Conservation (phyloP, 2,329 filamentous ascomycete genomes). For the Trichoderma guizhouense region DNA sequence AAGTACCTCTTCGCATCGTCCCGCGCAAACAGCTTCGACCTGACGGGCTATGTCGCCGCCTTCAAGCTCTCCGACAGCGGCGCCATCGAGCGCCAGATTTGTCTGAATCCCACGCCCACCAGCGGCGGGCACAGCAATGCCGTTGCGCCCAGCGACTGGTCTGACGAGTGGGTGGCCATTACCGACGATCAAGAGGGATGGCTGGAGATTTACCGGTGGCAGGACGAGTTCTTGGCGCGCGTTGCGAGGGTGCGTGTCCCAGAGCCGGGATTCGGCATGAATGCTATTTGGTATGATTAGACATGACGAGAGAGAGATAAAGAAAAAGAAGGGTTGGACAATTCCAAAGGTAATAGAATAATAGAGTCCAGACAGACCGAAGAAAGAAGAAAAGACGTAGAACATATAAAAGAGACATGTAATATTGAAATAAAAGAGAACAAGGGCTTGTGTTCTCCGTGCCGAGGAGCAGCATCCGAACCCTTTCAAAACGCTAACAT, state of each 20-base stretch:
- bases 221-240: slow-evolving; percentile 73
- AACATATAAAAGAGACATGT: neutral
- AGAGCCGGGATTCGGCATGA: slow-evolving; percentile 93
- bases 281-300: slow-evolving; percentile 86
- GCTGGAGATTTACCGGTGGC: slow-evolving; percentile 84
- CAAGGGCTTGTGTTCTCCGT: neutral
- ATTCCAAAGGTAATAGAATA: neutral
- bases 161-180: slow-evolving; percentile 84
- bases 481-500: neutral
- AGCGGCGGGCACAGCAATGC: slow-evolving; percentile 88
- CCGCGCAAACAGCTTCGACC: slow-evolving; percentile 69
- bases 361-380: neutral
- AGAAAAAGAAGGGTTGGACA: neutral
- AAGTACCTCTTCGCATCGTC: slow-evolving; percentile 80
- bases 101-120: slow-evolving; percentile 78
- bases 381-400: neutral
- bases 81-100: slow-evolving; percentile 73
- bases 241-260: slow-evolving; percentile 74
- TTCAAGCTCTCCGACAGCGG: slow-evolving; percentile 69
- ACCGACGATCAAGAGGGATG: slow-evolving; percentile 87
- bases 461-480: neutral
- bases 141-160: slow-evolving; percentile 79
- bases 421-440: neutral
- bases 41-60: slow-evolving; percentile 79
- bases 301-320: neutral